These are phyloP conservation scores for Hypoxylon rickii DNA, from an alignment of 495 filamentous ascomycete species.

Conservation along the genomic window DNA sequence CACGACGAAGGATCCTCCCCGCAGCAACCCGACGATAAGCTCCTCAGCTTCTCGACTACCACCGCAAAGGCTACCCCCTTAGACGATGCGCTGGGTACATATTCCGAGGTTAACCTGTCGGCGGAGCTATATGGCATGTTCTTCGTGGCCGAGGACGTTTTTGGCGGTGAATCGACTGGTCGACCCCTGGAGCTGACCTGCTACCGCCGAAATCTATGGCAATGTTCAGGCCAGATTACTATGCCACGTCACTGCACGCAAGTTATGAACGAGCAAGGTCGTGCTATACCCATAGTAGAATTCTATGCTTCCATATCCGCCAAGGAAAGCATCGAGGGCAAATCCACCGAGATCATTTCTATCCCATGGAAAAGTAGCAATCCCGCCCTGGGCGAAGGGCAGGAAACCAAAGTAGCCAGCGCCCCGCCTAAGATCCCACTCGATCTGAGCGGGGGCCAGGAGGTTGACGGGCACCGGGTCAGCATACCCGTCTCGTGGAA, in stretches of 20 bases:
- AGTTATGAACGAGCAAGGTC: conserved; percentile 77
- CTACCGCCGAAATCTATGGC: conserved; percentile 88
- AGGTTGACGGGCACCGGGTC: conserved; percentile 71
- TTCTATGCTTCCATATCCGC: conserved; percentile 82
- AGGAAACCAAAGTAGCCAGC: conserved; percentile 53
- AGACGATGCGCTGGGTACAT: conserved; percentile 58
- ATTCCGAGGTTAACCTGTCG: conserved; percentile 67
- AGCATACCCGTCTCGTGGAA: conserved; percentile 87
- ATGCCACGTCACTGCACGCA: conserved; percentile 72
- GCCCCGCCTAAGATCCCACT: conserved; percentile 65
- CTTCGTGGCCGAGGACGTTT: conserved; percentile 80
- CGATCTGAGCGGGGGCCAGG: conserved; percentile 72
- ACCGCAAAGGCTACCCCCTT: conserved; percentile 70
- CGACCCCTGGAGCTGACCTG: conserved; percentile 85
- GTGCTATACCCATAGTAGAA: conserved; percentile 71
- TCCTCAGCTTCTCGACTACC: conserved; percentile 77
- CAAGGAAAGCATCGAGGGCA: conserved; percentile 88
- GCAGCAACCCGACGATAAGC: conserved; percentile 73
- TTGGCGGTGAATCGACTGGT: conserved; percentile 50
- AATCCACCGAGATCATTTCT: conserved; percentile 85
- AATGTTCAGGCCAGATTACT: conserved; percentile 82
- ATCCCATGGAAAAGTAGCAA: conserved; percentile 91
- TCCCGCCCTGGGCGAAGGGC: conserved; percentile 54
- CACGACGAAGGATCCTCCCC: conserved; percentile 41
- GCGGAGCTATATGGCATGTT: conserved; percentile 95